phyloP scores from a whole-genome alignment of 2,329 filamentous ascomycete genomes.

The Cytospora mali region DNA sequence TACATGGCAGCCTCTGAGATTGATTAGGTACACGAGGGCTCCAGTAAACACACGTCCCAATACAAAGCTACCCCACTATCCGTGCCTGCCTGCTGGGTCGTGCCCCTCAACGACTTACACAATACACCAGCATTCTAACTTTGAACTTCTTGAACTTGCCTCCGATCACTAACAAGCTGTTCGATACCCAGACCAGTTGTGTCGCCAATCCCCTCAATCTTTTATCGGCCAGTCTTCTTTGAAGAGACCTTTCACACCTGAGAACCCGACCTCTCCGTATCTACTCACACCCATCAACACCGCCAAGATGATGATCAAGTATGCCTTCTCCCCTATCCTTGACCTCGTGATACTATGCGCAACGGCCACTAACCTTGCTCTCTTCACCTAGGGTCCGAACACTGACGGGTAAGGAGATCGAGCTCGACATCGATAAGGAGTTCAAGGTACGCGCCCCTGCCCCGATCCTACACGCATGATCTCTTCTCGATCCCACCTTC shows the following conservation, averaged over 20 bases:
- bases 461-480: neutral
- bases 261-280: neutral
- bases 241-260: neutral
- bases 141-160: neutral
- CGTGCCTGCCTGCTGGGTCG: neutral
- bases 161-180: neutral
- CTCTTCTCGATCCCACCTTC: neutral
- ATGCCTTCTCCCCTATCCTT: slow-evolving; percentile 28
- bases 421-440: slow-evolving; percentile 92
- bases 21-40: neutral
- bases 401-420: slow-evolving; percentile 97
- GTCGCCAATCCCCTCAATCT: neutral
- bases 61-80: neutral
- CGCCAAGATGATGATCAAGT: slow-evolving; percentile 57
- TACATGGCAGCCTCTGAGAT: neutral
- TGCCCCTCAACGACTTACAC: slow-evolving; percentile 32
- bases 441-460: slow-evolving; percentile 71
- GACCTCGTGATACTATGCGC: slow-evolving; percentile 7
- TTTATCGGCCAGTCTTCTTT: neutral
- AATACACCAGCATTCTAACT: slow-evolving; percentile 35
- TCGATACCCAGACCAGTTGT: neutral
- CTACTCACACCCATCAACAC: slow-evolving; percentile 6
- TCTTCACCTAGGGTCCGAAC: slow-evolving; percentile 76
- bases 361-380: slow-evolving; percentile 9
- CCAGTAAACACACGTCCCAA: neutral